phyloP scores from a whole-genome alignment of 441 rosid species.

The Omphalea diandra region DNA sequence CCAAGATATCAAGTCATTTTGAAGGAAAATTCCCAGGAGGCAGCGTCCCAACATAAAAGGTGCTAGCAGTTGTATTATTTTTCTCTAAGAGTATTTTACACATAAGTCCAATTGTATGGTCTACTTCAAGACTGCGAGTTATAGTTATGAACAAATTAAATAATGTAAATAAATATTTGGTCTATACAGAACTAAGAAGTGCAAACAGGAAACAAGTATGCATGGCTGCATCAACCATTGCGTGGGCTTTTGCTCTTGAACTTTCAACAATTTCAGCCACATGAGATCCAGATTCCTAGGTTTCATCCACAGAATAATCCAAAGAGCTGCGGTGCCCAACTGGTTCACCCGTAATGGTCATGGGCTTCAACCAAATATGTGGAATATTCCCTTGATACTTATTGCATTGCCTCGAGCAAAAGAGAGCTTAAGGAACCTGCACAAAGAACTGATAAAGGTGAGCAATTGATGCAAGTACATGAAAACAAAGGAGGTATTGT shows the following conservation, averaged over 20 bases:
- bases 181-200: not conserved
- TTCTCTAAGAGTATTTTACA: not conserved
- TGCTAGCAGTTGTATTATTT: not conserved
- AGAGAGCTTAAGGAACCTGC: constrained; percentile 69
- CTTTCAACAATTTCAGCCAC: constrained; percentile 70
- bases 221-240: constrained; percentile 87
- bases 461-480: constrained; percentile 2
- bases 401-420: constrained; percentile 49
- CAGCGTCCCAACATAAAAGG: not conserved
- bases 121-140: not conserved
- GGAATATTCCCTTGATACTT: constrained; percentile 41
- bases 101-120: not conserved
- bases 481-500: constrained; percentile 13
- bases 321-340: constrained; percentile 34
- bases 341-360: constrained; percentile 30
- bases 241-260: constrained; percentile 70
- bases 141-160: not conserved
- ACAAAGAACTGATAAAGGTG: constrained; percentile 13
- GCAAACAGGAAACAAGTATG: constrained; percentile 19
- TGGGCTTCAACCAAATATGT: constrained; percentile 42
- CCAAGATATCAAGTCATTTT: not conserved
- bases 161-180: not conserved
- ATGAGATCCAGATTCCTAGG: constrained; percentile 69
- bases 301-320: constrained; percentile 26
- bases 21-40: not conserved